Evolutionary conservation across 495 filamentous ascomycete species (phyloP).

Genomic region (Penicillium simplicissimum): DNA sequence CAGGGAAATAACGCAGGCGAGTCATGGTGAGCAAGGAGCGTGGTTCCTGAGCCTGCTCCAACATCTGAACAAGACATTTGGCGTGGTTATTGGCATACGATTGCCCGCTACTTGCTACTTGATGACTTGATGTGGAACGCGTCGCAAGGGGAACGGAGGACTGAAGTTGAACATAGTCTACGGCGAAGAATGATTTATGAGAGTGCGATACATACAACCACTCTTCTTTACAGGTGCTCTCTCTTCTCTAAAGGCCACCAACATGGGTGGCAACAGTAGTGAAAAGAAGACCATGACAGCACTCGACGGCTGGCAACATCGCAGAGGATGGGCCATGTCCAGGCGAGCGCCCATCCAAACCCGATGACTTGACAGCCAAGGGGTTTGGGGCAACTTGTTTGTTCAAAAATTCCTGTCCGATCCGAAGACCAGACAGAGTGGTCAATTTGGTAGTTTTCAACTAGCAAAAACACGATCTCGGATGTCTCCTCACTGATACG

Average conservation of each 20-base stretch:
- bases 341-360: slow-evolving; percentile 15
- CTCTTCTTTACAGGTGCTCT: too few species aligned
- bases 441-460: slow-evolving; percentile 61
- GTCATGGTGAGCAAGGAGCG: background rate
- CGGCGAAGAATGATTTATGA: too few species aligned
- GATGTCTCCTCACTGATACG: slow-evolving; percentile 59
- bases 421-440: slow-evolving; percentile 45
- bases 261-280: slow-evolving; percentile 42
- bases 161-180: too few species aligned
- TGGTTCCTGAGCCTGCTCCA: background rate
- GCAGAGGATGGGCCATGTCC: background rate
- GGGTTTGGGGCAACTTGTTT: slow-evolving; percentile 31
- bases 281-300: slow-evolving; percentile 45
- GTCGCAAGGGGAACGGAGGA: background rate
- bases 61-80: background rate
- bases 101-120: background rate
- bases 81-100: background rate
- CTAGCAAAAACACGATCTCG: slow-evolving; percentile 61
- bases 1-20: too few species aligned
- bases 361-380: slow-evolving; percentile 25
- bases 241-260: slow-evolving; percentile 52
- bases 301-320: slow-evolving; percentile 9
- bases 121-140: background rate
- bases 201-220: too few species aligned
- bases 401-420: slow-evolving; percentile 55